Evolutionary conservation across 768 basidiomycete genomes (phyloP).

Genomic region (Suillus hirtellus): DNA sequence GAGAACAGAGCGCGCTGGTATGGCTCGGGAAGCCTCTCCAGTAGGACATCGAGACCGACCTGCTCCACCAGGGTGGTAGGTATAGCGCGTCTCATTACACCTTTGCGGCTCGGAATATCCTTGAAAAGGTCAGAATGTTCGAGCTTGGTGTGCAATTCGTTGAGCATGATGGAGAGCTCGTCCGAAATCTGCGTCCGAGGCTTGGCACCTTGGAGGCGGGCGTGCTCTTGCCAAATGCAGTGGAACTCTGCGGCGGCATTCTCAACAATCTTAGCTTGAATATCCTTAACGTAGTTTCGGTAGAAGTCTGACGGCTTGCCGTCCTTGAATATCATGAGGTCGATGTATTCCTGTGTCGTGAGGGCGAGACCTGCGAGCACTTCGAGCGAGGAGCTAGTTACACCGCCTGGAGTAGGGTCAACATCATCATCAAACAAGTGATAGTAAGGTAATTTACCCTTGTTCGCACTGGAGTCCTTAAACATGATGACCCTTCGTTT

Average conservation of each 20-base stretch:
- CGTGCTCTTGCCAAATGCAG: conserved; percentile 92
- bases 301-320: conserved; percentile 87
- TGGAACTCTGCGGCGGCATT: conserved; percentile 90
- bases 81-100: conserved; percentile 80
- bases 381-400: conserved; percentile 94
- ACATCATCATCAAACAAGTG: background rate
- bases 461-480: conserved; percentile 96
- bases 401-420: conserved; percentile 62
- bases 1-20: conserved; percentile 90
- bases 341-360: conserved; percentile 84
- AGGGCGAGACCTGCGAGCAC: conserved; percentile 96
- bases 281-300: conserved; percentile 88
- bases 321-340: conserved; percentile 93
- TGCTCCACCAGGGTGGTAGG: conserved; percentile 86
- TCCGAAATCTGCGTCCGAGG: conserved; percentile 92
- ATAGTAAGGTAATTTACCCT: conserved; percentile 49
- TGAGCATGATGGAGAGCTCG: conserved; percentile 86
- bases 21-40: conserved; percentile 76
- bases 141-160: conserved; percentile 89
- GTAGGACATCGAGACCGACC: conserved; percentile 76
- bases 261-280: conserved; percentile 85
- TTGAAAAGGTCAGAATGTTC: conserved; percentile 89
- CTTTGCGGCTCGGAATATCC: conserved; percentile 70
- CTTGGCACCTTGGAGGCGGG: conserved; percentile 77
- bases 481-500: conserved; percentile 90